Evolutionary conservation across 1,284 basidiomycete genomes (phyloP).

Genomic region (Flammula alnicola): DNA sequence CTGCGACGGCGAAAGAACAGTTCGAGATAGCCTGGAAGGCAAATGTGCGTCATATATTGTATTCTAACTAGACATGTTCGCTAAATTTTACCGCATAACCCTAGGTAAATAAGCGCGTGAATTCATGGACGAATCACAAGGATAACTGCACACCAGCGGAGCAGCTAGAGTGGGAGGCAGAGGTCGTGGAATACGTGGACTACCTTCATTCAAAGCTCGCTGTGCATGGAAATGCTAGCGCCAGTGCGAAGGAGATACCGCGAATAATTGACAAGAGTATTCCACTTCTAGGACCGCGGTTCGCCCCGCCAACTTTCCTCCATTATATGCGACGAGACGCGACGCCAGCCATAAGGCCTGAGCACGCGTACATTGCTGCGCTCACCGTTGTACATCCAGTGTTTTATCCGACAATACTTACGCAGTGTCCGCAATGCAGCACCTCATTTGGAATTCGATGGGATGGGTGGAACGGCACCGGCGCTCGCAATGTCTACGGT

Average conservation of each 20-base stretch:
- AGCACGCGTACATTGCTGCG: neutral
- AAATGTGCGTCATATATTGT: neutral
- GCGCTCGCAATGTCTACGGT: constrained; percentile 14
- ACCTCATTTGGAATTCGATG: neutral
- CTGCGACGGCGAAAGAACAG: neutral
- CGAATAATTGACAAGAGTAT: constrained; percentile 1
- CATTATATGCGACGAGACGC: constrained; percentile 3
- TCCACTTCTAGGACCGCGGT: constrained; percentile 11
- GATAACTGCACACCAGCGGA: constrained; percentile 2
- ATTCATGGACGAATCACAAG: constrained; percentile 1
- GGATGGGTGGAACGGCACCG: constrained; percentile 14
- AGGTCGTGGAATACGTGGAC: constrained; percentile 13
- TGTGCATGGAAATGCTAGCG: constrained; percentile 8
- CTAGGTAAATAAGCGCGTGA: constrained; percentile 6
- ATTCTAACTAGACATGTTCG: neutral
- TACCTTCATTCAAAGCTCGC: constrained; percentile 4
- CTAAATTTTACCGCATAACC: neutral
- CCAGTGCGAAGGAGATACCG: neutral
- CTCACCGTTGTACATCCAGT: constrained; percentile 4
- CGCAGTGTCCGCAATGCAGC: constrained; percentile 10
- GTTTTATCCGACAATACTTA: neutral
- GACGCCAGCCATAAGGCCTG: constrained; percentile 6
- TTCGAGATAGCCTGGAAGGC: constrained; percentile 2
- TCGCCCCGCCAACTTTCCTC: constrained; percentile 7
- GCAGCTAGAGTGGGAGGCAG: constrained; percentile 14